phyloP scores from a whole-genome alignment of 306 rosid species.

The Medicago truncatula region MtrunA17r5.0-ANR NC_053047.1:27704001-27704500 shows the following conservation, averaged over 20 bases:
- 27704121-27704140: conserved; percentile 82
- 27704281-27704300: neutral
- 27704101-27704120: conserved; percentile 89
- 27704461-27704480: too few relatives aligned
- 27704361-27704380: conserved; percentile 12
- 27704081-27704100: conserved; percentile 94
- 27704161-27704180: conserved; percentile 84
- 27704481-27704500: too few relatives aligned
- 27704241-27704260: conserved; percentile 71
- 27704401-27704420: neutral
- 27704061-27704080: conserved; percentile 95
- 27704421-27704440: too few relatives aligned
- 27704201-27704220: conserved; percentile 96
- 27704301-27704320: neutral
- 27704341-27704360: neutral
- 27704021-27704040: too few relatives aligned
- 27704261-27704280: conserved; percentile 19
- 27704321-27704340: neutral
- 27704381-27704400: neutral
- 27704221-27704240: conserved; percentile 80
- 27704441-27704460: too few relatives aligned
- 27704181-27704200: conserved; percentile 81
- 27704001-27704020: too few relatives aligned
- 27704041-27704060: conserved; percentile 36
- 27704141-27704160: conserved; percentile 90